Evolutionary conservation across 2,329 filamentous ascomycete genomes (phyloP), one percentile per base, ranked within the genome.

Genomic region (Beauveria brongniartii): DNA sequence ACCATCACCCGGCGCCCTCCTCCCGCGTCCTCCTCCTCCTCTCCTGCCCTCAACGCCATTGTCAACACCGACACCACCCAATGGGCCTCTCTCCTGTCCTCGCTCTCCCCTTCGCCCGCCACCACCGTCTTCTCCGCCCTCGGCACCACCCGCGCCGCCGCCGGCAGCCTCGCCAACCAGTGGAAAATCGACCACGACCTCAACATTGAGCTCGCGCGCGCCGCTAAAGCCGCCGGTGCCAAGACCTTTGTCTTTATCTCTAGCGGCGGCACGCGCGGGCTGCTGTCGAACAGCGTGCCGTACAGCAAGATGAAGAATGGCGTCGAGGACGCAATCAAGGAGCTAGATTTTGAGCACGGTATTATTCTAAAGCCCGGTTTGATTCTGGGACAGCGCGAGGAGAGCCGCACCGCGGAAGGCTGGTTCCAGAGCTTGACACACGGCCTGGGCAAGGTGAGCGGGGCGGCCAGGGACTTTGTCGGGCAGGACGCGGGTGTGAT

Each of bases 121-220:
- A 77, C 78, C 1, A 77, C 89, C 65, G 87, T 94, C 76, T 85
- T 93, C 75, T 92, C 89, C 2, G 84, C 84, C 1, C 81, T 97
- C 1, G 93, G 88, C 62, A 96, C 91, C 2, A 97, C 92, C 0
- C 84, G 86, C 54, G 88, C 79, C 0, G 80, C 81, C 14, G 92
- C 91, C 0, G 92, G 92, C 63, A 80, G 88, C 61, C 76, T 96
- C 65, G 87, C 85, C 30, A 85, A 87, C 64, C 93, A 97, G 75
- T 89, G 91, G 77, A 89, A 90, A 70, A 90, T 97, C 65, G 93
- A 97, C 76, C 84, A 92, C 70, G 91, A 94, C 69, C 79, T 96
- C 50, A 96, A 96, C 74, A 73, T 95, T 54, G 86, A 88, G 65
- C 80, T 96, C 26, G 92, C 90, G 3, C 81, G 82, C 63, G 86